phyloP scores from a whole-genome alignment of 176 grass and related monocot genomes.

The Tuctoria greenei region DNA sequence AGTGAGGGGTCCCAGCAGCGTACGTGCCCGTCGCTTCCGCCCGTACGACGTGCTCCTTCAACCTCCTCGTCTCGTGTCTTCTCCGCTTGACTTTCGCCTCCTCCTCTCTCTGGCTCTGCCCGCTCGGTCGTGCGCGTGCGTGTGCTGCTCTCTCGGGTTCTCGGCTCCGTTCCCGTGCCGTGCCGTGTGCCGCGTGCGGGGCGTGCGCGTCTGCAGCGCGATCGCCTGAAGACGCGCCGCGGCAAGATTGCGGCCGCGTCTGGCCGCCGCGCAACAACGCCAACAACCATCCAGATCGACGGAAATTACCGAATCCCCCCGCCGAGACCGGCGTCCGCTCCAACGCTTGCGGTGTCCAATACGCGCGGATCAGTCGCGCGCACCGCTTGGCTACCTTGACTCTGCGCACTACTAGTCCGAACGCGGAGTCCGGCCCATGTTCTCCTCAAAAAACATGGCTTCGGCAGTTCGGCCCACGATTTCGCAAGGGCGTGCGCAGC shows the following conservation, averaged over 20 bases:
- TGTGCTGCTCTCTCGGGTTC: neutral
- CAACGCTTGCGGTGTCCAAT: neutral
- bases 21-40: constrained; percentile 33
- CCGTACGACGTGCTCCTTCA: neutral
- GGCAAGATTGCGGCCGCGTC: neutral
- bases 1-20: neutral
- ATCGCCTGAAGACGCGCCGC: neutral
- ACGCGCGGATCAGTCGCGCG: neutral
- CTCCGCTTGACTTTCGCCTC: neutral
- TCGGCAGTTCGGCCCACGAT: neutral
- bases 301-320: neutral
- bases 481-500: neutral
- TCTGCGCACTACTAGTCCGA: neutral
- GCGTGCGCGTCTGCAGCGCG: neutral
- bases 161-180: neutral
- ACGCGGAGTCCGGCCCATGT: neutral
- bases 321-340: neutral
- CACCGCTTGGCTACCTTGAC: too few relatives aligned
- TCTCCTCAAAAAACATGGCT: neutral
- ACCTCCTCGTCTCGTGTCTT: neutral
- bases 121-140: neutral
- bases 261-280: neutral
- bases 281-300: neutral
- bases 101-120: too few relatives aligned
- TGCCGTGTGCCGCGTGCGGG: neutral